Evolutionary conservation across 352 stramenopile species (phyloP).

Genomic region (Phytophthora macrochlamydospora): DNA sequence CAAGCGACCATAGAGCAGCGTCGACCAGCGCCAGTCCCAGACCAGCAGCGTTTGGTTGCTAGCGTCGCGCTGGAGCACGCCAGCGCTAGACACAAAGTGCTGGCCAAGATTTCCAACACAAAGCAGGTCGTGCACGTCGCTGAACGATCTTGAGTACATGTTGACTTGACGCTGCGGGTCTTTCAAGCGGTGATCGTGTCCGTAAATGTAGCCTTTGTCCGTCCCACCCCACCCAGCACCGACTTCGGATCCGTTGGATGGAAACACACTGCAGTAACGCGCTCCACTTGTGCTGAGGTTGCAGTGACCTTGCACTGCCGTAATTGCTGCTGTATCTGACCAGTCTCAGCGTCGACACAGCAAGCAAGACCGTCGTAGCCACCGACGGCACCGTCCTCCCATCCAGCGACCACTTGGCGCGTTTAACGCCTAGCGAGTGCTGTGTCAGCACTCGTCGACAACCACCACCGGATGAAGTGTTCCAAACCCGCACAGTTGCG

Average conservation of each 20-base stretch:
- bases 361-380: conserved; percentile 45
- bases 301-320: conserved; percentile 5
- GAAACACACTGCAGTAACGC: conserved; percentile 35
- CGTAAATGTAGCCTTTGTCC: conserved; percentile 36
- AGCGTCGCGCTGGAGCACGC: conserved; percentile 39
- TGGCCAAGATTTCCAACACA: conserved; percentile 39
- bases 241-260: conserved; percentile 36
- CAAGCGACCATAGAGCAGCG: conserved; percentile 54
- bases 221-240: conserved; percentile 45
- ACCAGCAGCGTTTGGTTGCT: conserved; percentile 72
- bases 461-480: conserved; percentile 6
- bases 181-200: conserved; percentile 43
- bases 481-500: conserved; percentile 53
- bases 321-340: conserved; percentile 11
- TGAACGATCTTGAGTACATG: conserved; percentile 36
- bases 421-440: conserved; percentile 52
- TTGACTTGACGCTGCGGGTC: conserved; percentile 1
- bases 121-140: conserved; percentile 61
- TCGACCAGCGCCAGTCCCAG: conserved; percentile 56
- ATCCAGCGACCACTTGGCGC: conserved; percentile 61
- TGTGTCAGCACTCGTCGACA: conserved; percentile 21
- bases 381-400: conserved; percentile 43
- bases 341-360: conserved; percentile 43
- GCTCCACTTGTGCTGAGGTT: conserved; percentile 15
- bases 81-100: conserved; percentile 58